Evolutionary conservation across 306 rosid genomes (phyloP).

Genomic region (Luffa acutangula): DNA sequence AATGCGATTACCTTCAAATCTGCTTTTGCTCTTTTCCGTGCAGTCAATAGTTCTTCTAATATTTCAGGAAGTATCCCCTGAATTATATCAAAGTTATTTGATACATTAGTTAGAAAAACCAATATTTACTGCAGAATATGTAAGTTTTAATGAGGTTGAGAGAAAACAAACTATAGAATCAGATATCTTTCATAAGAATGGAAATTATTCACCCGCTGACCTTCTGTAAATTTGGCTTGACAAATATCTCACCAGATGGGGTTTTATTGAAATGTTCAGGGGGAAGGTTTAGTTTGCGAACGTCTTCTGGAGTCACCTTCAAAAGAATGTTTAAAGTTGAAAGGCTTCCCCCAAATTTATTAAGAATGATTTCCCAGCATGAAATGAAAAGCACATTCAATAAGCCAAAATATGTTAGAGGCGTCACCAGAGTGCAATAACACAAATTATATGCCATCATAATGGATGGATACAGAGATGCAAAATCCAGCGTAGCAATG

Average conservation of each 20-base stretch:
- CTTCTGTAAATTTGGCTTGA: slow-evolving; percentile 76
- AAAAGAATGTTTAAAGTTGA: slow-evolving; percentile 14
- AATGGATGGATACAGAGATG: slow-evolving; percentile 92
- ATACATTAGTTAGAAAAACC: background rate
- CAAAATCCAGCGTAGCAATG: slow-evolving; percentile 95
- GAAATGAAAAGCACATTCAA: background rate
- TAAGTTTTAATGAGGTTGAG: background rate
- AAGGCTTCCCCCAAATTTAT: background rate
- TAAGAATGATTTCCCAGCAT: background rate
- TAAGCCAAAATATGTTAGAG: slow-evolving; percentile 8
- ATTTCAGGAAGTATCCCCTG: slow-evolving; percentile 99
- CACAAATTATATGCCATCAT: slow-evolving; percentile 99
- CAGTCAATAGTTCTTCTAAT: slow-evolving; percentile 84
- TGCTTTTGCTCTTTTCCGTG: slow-evolving; percentile 95
- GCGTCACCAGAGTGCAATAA: slow-evolving; percentile 88
- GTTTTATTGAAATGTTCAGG: slow-evolving; percentile 74
- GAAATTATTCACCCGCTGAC: slow-evolving; percentile 19
- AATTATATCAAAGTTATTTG: slow-evolving; percentile 6
- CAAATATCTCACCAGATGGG: slow-evolving; percentile 94
- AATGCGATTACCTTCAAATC: slow-evolving; percentile 58
- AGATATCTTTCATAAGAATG: background rate
- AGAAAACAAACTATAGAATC: background rate
- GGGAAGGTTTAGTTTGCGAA: slow-evolving; percentile 62
- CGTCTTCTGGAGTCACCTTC: slow-evolving; percentile 82
- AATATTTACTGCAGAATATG: background rate